Percentiles rank a stretch among this genome's conserved stretches.
phyloP scores from a whole-genome alignment of 768 basidiomycete genomes.

The Boletus reticuloceps region DNA sequence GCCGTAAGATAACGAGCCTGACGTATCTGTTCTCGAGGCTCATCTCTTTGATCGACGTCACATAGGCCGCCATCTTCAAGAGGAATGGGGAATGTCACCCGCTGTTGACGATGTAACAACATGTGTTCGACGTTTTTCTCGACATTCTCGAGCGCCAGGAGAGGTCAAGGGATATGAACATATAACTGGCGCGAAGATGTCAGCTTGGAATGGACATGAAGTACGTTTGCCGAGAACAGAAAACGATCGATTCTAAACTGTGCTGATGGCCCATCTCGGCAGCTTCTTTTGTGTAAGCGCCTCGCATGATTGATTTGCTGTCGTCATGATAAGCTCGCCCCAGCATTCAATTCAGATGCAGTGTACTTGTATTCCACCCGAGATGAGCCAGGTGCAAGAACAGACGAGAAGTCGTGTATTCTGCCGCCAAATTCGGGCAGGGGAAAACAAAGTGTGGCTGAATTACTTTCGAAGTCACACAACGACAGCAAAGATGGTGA shows the following conservation, averaged over 20 bases:
- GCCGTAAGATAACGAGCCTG: background rate
- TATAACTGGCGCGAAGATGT: constrained; percentile 75
- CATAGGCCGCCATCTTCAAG: constrained; percentile 53
- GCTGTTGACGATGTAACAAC: constrained; percentile 54
- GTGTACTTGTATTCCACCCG: constrained; percentile 72
- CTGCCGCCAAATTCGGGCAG: constrained; percentile 28
- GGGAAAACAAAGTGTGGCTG: background rate
- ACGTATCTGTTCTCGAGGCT: constrained; percentile 11
- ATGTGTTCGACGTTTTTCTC: constrained; percentile 80
- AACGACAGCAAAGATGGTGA: background rate
- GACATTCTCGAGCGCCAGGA: constrained; percentile 35
- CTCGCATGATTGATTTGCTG: background rate
- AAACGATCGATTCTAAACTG: background rate
- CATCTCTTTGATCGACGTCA: constrained; percentile 79
- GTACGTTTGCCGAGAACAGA: constrained; percentile 34
- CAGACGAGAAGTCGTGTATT: constrained; percentile 21
- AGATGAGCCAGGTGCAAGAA: constrained; percentile 48
- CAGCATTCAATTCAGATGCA: constrained; percentile 73
- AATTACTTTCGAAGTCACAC: background rate
- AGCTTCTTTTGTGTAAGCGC: constrained; percentile 66
- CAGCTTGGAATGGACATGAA: constrained; percentile 70
- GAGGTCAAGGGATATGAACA: constrained; percentile 49
- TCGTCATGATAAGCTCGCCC: constrained; percentile 6
- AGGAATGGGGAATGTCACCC: constrained; percentile 68
- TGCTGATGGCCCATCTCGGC: constrained; percentile 12